Evolutionary conservation across 345 rosid species (phyloP).

Genomic region (Gossypium raimondii): DNA sequence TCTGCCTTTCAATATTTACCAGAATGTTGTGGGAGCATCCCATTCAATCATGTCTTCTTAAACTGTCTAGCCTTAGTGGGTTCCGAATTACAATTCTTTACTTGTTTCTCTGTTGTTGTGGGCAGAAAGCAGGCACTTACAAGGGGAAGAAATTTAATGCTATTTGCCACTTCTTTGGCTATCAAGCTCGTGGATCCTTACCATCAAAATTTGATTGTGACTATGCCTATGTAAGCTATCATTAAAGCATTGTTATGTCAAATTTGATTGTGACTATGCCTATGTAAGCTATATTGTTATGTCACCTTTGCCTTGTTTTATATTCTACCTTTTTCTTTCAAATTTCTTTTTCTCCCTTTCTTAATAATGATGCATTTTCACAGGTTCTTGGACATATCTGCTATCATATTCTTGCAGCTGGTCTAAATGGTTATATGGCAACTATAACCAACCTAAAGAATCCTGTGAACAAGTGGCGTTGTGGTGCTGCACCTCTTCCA

Average conservation of each 20-base stretch:
- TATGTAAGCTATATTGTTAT: conserved; percentile 48
- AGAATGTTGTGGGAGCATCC: not conserved
- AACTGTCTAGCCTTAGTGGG: not conserved
- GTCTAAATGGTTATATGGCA: conserved; percentile 95
- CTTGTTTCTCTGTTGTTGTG: not conserved
- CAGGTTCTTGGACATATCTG: conserved; percentile 93
- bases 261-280: conserved; percentile 95
- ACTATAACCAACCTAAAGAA: conserved; percentile 85
- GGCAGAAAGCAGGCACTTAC: conserved; percentile 38
- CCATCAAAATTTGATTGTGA: conserved; percentile 98
- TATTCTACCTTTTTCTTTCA: not conserved
- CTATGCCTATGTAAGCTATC: conserved; percentile 78
- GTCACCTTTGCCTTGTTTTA: not conserved
- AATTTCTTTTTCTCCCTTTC: not conserved
- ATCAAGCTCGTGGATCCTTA: conserved; percentile 98
- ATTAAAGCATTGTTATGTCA: conserved; percentile 4
- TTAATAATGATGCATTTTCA: conserved; percentile 8
- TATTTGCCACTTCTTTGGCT: conserved; percentile 97
- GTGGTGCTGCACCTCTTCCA: conserved; percentile 94
- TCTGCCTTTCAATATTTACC: not conserved
- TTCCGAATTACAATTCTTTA: not conserved
- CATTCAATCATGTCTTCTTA: not conserved
- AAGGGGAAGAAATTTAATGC: conserved; percentile 95
- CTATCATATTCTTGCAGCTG: conserved; percentile 92
- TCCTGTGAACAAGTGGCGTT: conserved; percentile 91